Evolutionary conservation across 768 basidiomycete species (phyloP), one percentile per base, ranked within the genome.

Genomic region (Lyophyllum atratum): DNA sequence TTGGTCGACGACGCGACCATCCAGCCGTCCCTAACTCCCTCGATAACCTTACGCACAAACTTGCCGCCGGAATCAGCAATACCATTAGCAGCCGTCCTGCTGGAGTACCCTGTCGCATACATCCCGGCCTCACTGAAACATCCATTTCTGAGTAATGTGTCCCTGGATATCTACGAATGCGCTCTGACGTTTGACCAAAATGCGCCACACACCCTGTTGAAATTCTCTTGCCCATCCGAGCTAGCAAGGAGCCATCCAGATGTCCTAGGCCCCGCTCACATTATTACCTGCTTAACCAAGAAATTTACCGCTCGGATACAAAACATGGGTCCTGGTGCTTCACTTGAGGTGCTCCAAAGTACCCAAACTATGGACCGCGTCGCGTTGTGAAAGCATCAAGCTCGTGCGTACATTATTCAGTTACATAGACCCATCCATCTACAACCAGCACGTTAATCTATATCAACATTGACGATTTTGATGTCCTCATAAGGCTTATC

Each of bases 401-500:
- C 9, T 49, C 14, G 44, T 52, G 33, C 33, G 5, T 44, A 44
- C 25, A 47, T 7, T 24, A 29, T 14, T 58, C 14, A 17, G 37
- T 45, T 19, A 52, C 42, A 45, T 29, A 43, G n/a, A 44, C 26
- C 26, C 22, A 55, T 51, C 53, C 17, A 55, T 51, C 55, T 55
- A 59, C 48, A 59, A 53, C 25, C 47, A 29, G 43, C 54, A 56
- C 46, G 39, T 64, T 80, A 90, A 56, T 90, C 87, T 59, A 92
- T 81, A 66, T 85, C 85, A 39, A 93, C 76, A 61, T 90, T 93
- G 67, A 87, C 74, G 59, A 95, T 95, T 71, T 93, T 93, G 74
- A 98, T 93, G 68, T 96, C 94, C 65, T 96, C 95, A 62, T 85
- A 93, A 14, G 94, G 93, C 70, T 93, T 94, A 68, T 95, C 94